Evolutionary conservation across 495 filamentous ascomycete genomes (phyloP).

Genomic region (Neurospora discreta): DNA sequence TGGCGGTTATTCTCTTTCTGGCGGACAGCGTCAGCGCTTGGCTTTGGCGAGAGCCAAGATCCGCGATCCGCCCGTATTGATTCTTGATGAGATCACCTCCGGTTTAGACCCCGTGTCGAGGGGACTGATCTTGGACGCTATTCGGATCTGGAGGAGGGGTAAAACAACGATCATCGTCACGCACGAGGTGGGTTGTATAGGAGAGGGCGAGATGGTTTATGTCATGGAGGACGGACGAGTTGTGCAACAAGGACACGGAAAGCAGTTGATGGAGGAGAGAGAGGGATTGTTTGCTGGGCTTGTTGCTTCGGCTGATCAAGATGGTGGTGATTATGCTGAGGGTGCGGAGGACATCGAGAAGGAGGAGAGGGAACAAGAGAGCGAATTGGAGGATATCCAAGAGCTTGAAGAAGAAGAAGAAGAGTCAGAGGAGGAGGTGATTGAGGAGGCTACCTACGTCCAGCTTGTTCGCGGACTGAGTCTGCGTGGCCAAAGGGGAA

Average conservation of each 20-base stretch:
- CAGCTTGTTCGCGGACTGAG: slow-evolving; percentile 8
- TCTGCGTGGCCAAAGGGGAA: not conserved
- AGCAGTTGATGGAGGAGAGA: slow-evolving; percentile 21
- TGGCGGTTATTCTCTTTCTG: slow-evolving; percentile 63
- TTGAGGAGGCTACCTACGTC: slow-evolving; percentile 3
- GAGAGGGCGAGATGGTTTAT: slow-evolving; percentile 64
- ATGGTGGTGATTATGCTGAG: not conserved
- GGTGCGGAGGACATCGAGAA: not conserved
- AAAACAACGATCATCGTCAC: slow-evolving; percentile 90
- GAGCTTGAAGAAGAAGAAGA: not conserved
- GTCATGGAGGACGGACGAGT: slow-evolving; percentile 63
- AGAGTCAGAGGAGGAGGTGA: not conserved
- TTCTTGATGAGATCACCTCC: slow-evolving; percentile 84
- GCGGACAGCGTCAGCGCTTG: slow-evolving; percentile 72
- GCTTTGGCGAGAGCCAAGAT: slow-evolving; percentile 66
- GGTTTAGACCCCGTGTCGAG: slow-evolving; percentile 66
- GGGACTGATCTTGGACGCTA: slow-evolving; percentile 55
- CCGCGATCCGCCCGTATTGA: slow-evolving; percentile 68
- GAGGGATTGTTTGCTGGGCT: slow-evolving; percentile 23
- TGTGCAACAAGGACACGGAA: slow-evolving; percentile 52
- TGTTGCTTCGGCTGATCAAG: slow-evolving; percentile 16
- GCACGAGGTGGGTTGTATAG: slow-evolving; percentile 77
- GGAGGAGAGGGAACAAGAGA: not conserved
- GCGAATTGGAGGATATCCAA: not conserved
- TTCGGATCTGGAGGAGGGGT: slow-evolving; percentile 60